phyloP scores from a whole-genome alignment of 2,329 filamentous ascomycete genomes.

The Trichoderma pleuroti region DNA sequence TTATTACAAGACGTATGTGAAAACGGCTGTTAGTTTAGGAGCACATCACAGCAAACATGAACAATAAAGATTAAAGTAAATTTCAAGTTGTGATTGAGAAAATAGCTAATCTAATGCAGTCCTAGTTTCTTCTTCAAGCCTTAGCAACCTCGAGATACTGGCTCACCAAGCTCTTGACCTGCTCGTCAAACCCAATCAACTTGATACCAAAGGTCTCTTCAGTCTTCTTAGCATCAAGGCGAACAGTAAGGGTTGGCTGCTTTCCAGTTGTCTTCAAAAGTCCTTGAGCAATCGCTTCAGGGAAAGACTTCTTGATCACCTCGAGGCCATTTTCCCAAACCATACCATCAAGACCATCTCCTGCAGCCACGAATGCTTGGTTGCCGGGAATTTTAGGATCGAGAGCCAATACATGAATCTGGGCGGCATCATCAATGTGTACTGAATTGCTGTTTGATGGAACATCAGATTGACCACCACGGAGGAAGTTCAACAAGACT shows the following conservation, averaged over 20 bases:
- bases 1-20: too few relatives aligned
- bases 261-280: constrained; percentile 12
- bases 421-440: not conserved
- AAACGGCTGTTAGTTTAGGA: too few relatives aligned
- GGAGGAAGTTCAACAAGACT: not conserved
- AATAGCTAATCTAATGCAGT: not conserved
- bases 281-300: not conserved
- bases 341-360: not conserved
- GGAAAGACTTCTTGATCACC: not conserved
- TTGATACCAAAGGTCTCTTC: constrained; percentile 4
- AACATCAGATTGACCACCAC: not conserved
- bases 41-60: not conserved
- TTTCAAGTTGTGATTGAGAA: not conserved
- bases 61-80: not conserved
- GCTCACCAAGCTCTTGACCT: not conserved
- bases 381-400: not conserved
- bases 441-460: not conserved
- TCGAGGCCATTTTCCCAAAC: not conserved
- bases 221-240: constrained; percentile 1
- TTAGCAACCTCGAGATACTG: constrained; percentile 3
- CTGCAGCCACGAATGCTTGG: not conserved
- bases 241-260: not conserved
- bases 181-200: not conserved
- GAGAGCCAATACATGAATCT: not conserved
- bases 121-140: not conserved